Evolutionary conservation across 345 rosid species (phyloP).

Genomic region (Excoecaria agallocha): DNA sequence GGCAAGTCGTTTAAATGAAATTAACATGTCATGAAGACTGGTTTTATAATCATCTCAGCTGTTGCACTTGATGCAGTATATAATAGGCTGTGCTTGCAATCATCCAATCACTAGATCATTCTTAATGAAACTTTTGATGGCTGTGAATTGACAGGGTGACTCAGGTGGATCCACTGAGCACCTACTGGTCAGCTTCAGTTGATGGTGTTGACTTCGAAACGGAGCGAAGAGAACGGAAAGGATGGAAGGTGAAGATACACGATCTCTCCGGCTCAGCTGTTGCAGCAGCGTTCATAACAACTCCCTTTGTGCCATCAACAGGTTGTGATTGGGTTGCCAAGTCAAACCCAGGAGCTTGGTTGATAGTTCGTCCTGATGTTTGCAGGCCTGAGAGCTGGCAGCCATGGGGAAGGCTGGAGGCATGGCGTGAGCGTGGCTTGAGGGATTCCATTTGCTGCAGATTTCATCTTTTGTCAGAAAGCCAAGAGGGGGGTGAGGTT

Average conservation of each 20-base stretch:
- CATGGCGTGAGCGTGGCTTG: slow-evolving; percentile 93
- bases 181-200: slow-evolving; percentile 54
- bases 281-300: slow-evolving; percentile 95
- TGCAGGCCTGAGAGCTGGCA: slow-evolving; percentile 87
- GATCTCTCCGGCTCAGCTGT: slow-evolving; percentile 96
- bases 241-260: slow-evolving; percentile 98
- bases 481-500: slow-evolving; percentile 69
- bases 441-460: slow-evolving; percentile 85
- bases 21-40: neutral
- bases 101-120: slow-evolving; percentile 18
- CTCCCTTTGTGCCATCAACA: slow-evolving; percentile 92
- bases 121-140: slow-evolving; percentile 33
- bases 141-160: slow-evolving; percentile 54
- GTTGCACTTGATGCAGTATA: slow-evolving; percentile 6
- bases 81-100: slow-evolving; percentile 7
- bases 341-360: slow-evolving; percentile 97
- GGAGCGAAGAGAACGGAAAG: slow-evolving; percentile 86
- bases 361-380: slow-evolving; percentile 78
- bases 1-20: neutral
- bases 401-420: slow-evolving; percentile 98
- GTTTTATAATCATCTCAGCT: neutral
- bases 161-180: slow-evolving; percentile 61
- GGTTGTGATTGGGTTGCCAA: slow-evolving; percentile 98
- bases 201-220: slow-evolving; percentile 53
- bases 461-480: slow-evolving; percentile 77